Evolutionary conservation across 805 yeast species (phyloP).

Genomic region (Lachancea sp.): DNA sequence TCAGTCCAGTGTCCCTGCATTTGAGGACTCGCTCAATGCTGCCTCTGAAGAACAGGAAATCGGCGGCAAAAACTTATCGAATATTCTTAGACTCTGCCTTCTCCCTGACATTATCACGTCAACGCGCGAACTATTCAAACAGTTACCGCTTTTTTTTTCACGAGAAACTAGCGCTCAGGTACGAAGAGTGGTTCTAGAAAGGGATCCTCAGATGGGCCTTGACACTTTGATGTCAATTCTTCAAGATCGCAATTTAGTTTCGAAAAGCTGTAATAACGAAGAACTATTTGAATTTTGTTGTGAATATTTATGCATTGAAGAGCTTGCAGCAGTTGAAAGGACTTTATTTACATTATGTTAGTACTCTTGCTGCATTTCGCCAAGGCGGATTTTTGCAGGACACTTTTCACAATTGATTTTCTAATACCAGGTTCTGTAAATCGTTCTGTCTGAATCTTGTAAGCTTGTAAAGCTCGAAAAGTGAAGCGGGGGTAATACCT

Average conservation of each 20-base stretch:
- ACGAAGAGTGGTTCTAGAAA: not conserved
- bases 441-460: slow-evolving; percentile 29
- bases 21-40: no score
- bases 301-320: slow-evolving; percentile 23
- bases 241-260: slow-evolving; percentile 13
- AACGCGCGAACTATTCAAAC: not conserved
- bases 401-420: slow-evolving; percentile 10
- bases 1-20: no score
- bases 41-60: not conserved
- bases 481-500: slow-evolving; percentile 91
- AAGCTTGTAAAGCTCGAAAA: slow-evolving; percentile 67
- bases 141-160: not conserved
- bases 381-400: not conserved
- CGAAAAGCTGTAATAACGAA: slow-evolving; percentile 14
- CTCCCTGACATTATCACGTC: not conserved
- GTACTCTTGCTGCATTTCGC: not conserved
- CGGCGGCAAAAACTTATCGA: not conserved
- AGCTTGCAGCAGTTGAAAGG: slow-evolving; percentile 22
- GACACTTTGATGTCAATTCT: slow-evolving; percentile 14
- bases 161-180: not conserved
- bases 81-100: not conserved
- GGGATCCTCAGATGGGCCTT: slow-evolving; percentile 7
- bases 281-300: slow-evolving; percentile 25
- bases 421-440: slow-evolving; percentile 3
- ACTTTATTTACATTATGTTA: slow-evolving; percentile 12